Conservation (phyloP, 2,329 filamentous ascomycete genomes). For the Phaeosphaeriaceae sp. region DNA sequence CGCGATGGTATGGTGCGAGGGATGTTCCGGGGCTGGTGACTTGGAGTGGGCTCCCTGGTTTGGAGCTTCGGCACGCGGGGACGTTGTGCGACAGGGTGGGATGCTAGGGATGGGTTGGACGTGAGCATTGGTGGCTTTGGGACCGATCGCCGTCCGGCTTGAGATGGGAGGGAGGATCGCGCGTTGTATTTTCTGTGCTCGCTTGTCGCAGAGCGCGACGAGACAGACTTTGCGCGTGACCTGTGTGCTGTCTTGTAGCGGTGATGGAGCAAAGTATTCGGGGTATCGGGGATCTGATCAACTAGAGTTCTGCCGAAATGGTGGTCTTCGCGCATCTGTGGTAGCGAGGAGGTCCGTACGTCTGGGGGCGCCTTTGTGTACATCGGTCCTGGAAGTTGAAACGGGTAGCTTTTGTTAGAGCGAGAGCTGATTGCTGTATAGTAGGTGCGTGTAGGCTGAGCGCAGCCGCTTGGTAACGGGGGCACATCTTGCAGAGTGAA, state of each 20-base stretch:
- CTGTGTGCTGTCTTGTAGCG: background rate
- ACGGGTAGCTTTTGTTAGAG: conserved; percentile 9
- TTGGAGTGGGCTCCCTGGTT: background rate
- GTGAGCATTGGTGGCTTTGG: background rate
- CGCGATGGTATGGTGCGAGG: conserved; percentile 9
- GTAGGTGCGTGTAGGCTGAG: conserved; percentile 1
- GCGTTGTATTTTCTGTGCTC: background rate
- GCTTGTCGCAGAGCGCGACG: background rate
- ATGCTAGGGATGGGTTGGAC: background rate
- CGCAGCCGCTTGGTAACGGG: conserved; percentile 7
- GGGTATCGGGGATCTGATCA: background rate
- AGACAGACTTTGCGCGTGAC: background rate
- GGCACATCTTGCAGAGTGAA: conserved; percentile 11
- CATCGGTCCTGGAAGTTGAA: conserved; percentile 6
- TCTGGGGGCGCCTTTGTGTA: background rate
- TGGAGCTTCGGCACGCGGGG: background rate
- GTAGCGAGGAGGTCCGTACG: background rate
- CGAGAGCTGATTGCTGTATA: conserved; percentile 2
- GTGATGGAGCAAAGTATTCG: background rate
- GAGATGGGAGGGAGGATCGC: background rate
- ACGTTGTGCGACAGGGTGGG: background rate
- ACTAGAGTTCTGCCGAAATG: background rate
- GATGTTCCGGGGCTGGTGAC: background rate
- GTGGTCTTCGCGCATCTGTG: background rate
- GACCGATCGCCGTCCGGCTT: background rate